Evolutionary conservation across 139 green algal genomes (phyloP), one percentile per base, ranked within the genome.

Genomic region (Micractinium conductrix): DNA sequence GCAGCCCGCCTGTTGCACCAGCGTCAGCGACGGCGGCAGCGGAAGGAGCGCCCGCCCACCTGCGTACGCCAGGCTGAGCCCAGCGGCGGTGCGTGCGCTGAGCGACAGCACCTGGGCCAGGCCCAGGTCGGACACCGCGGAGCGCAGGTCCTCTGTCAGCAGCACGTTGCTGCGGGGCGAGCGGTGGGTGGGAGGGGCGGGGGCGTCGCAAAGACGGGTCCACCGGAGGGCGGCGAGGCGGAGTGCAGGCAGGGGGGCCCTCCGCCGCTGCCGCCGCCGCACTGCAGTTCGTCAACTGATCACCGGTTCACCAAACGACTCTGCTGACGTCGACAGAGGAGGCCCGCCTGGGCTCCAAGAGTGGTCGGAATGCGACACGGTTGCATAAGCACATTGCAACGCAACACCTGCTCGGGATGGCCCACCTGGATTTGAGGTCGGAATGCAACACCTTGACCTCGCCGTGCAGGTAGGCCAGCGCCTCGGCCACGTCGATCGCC

Each of bases 341-440:
- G n/a, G n/a, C n/a, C n/a, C n/a, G n/a, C n/a, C n/a, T n/a, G n/a
- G n/a, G n/a, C n/a, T n/a, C n/a, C n/a, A n/a, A n/a, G n/a, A n/a
- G n/a, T n/a, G n/a, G n/a, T n/a, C 10, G 48, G 12, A 14, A 58
- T 58, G 12, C 48, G 48, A 10, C 48, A 22, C 48, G 14, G 14
- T 14, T 58, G 12, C 48, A 58, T 58, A 58, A 10, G n/a, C 37
- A 28, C 68, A 74, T 26, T 14, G 68, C n/a, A 8, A 69, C 17
- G 14, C 12, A 69, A n/a, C 14, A 12, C 10, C 17, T 12, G 8
- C 21, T n/a, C 42, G 14, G 33, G 4, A 58, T 58, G 43, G 0
- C 71, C 30, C 43, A 62, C 71, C 71, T 78, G 71, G 71, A 45
- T 24, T 58, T 78, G 19, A 78, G 30, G 42, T 58, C 71, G 71